phyloP scores from a whole-genome alignment of 73 alveolate species.

The Tetrahymena borealis region DNA sequence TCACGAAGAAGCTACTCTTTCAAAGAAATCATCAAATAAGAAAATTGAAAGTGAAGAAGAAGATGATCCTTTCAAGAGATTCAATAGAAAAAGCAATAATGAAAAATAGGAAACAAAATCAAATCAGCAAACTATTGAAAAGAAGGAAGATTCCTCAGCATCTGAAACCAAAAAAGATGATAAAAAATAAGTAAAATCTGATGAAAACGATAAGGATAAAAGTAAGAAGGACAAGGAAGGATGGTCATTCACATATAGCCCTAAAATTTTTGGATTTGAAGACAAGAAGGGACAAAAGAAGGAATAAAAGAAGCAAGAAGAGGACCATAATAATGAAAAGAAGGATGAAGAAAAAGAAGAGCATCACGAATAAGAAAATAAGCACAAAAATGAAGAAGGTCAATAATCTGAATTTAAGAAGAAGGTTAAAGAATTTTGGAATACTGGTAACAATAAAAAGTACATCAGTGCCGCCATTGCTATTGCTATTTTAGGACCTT shows the following conservation, averaged over 20 bases:
- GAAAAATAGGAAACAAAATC: neutral
- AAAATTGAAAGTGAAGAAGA: neutral
- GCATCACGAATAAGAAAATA: neutral
- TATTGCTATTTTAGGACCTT: slow-evolving; percentile 10
- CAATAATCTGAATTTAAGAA: neutral
- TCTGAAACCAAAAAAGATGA: neutral
- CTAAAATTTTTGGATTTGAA: slow-evolving; percentile 10
- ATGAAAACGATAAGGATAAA: neutral
- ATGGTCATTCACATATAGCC: slow-evolving; percentile 22
- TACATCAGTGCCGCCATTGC: slow-evolving; percentile 14
- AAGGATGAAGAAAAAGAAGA: slow-evolving; percentile 4
- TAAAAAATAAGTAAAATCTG: neutral
- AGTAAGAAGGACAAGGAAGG: neutral
- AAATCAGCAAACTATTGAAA: neutral
- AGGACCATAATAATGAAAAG: slow-evolving; percentile 1
- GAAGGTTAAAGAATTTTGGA: slow-evolving; percentile 7
- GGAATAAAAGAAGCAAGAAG: neutral
- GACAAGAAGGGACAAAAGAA: neutral
- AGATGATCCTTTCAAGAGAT: neutral
- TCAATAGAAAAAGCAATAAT: neutral
- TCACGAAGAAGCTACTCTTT: neutral
- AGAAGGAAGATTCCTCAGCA: neutral
- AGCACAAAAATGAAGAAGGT: neutral
- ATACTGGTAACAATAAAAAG: slow-evolving; percentile 24
- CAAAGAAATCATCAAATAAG: neutral